phyloP scores from a whole-genome alignment of 495 filamentous ascomycete genomes.

The Rusavskia elegans region DNA sequence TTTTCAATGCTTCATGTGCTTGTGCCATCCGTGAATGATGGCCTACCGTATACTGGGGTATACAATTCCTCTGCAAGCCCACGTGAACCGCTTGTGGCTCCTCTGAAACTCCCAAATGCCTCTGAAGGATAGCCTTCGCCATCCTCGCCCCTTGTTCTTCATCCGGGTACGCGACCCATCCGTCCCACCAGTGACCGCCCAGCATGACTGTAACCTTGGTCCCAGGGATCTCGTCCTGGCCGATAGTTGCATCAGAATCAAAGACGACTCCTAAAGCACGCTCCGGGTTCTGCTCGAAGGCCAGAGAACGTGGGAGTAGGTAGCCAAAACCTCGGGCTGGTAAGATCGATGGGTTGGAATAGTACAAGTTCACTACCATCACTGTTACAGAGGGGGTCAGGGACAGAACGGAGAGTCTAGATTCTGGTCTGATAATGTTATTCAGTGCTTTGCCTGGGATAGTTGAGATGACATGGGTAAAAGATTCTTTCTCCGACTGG shows the following conservation, averaged over 20 bases:
- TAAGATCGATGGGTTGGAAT: slow-evolving; percentile 43
- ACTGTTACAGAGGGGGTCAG: slow-evolving; percentile 42
- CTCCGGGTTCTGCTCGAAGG: slow-evolving; percentile 62
- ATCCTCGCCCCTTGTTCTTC: slow-evolving; percentile 46
- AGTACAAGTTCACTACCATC: slow-evolving; percentile 87
- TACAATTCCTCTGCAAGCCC: slow-evolving; percentile 57
- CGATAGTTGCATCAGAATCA: slow-evolving; percentile 50
- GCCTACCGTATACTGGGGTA: slow-evolving; percentile 77
- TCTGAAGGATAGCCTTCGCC: slow-evolving; percentile 48
- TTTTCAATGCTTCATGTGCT: slow-evolving; percentile 37
- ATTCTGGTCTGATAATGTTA: slow-evolving; percentile 16
- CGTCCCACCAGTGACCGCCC: slow-evolving; percentile 86
- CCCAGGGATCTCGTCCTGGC: slow-evolving; percentile 39
- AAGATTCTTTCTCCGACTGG: slow-evolving; percentile 11
- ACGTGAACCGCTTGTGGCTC: slow-evolving; percentile 38
- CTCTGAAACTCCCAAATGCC: slow-evolving; percentile 57
- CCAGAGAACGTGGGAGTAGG: slow-evolving; percentile 60
- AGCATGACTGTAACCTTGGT: slow-evolving; percentile 93
- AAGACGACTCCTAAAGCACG: slow-evolving; percentile 81
- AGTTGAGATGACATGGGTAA: slow-evolving; percentile 58
- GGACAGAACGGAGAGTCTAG: background rate
- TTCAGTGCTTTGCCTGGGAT: slow-evolving; percentile 37
- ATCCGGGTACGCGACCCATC: slow-evolving; percentile 39
- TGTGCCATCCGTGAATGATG: slow-evolving; percentile 47
- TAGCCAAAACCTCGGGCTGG: slow-evolving; percentile 71